Conservation (phyloP, 169 alveolate genomes). For the Cyclospora cayetanensis region DNA sequence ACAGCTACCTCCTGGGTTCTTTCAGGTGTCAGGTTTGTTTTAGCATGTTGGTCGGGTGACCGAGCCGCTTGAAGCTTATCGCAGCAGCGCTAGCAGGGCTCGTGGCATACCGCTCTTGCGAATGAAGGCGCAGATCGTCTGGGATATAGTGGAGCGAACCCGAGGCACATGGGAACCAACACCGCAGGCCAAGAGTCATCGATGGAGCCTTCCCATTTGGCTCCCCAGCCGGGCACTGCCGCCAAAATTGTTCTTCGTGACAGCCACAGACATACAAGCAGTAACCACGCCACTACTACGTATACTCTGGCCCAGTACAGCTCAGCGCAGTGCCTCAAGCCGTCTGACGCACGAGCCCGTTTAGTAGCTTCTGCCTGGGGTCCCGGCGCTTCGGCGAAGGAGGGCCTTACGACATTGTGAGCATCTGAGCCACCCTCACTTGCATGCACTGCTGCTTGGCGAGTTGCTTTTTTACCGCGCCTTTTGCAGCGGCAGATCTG, state of each 20-base stretch:
- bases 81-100: no score
- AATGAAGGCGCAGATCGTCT: background rate
- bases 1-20: no score
- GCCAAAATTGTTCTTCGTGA: background rate
- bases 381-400: no score
- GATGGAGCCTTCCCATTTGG: background rate
- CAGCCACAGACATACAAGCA: slow-evolving; percentile 8
- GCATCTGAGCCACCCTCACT: background rate
- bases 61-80: background rate
- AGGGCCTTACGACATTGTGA: no score
- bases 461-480: background rate
- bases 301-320: slow-evolving; percentile 29
- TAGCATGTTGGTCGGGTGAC: no score
- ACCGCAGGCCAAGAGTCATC: slow-evolving; percentile 10
- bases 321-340: background rate
- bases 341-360: background rate
- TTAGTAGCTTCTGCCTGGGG: no score
- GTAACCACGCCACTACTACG: background rate
- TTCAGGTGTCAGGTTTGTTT: no score
- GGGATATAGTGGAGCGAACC: background rate
- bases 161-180: background rate
- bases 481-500: background rate
- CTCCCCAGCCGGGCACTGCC: slow-evolving; percentile 2
- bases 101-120: background rate
- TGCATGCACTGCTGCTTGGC: background rate